These are phyloP conservation scores for Globisporangium nunn DNA, from an alignment of 352 stramenopile species.

Conservation along the genomic window DNA sequence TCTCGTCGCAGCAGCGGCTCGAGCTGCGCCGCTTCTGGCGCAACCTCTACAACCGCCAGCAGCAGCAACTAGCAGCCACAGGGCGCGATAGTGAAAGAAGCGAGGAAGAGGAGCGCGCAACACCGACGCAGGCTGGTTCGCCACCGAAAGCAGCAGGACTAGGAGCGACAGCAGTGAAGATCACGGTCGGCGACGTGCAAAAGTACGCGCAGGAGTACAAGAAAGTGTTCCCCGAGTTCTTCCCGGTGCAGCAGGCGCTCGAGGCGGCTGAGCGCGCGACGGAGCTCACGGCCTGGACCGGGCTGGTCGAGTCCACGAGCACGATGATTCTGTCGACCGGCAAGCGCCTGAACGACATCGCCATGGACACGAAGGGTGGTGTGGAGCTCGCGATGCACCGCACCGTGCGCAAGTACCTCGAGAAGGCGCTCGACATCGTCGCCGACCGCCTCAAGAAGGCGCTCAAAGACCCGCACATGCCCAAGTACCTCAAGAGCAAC, in stretches of 20 bases:
- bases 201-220: conserved; percentile 77
- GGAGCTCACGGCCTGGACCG: conserved; percentile 39
- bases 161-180: conserved; percentile 8
- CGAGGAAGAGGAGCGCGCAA: no score
- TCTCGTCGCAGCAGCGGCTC: conserved; percentile 50
- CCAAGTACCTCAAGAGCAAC: conserved; percentile 71
- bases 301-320: conserved; percentile 70
- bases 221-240: conserved; percentile 72
- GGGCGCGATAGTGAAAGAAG: not conserved
- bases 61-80: conserved; percentile 1
- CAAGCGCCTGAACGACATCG: conserved; percentile 79
- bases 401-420: conserved; percentile 67
- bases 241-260: conserved; percentile 61
- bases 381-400: conserved; percentile 79
- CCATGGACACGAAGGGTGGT: conserved; percentile 76
- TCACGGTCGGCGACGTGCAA: conserved; percentile 63
- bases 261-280: conserved; percentile 42
- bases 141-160: not conserved
- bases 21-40: conserved; percentile 77
- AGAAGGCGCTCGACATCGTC: conserved; percentile 73
- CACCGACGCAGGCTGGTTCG: no score
- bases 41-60: conserved; percentile 44
- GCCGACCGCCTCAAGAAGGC: conserved; percentile 60
- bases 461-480: conserved; percentile 85
- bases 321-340: conserved; percentile 72